These are phyloP conservation scores for Cyclostephanos invisitatus DNA, from an alignment of 108 stramenopile species.

Conservation along the genomic window DNA sequence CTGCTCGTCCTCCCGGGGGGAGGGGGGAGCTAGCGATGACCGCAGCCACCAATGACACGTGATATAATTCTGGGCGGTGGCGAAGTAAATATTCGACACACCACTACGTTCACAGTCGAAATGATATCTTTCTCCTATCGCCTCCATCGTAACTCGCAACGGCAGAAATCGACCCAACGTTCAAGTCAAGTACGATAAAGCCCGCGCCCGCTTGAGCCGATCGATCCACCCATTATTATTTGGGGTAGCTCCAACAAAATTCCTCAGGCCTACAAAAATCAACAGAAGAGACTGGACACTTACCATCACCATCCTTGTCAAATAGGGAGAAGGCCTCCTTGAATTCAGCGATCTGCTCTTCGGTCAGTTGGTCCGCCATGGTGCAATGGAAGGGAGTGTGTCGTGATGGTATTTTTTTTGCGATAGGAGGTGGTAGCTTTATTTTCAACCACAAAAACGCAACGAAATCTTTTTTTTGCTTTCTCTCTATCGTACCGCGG, in stretches of 20 bases:
- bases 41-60: neutral
- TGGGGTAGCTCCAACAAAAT: neutral
- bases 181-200: neutral
- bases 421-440: no score
- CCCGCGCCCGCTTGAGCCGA: neutral
- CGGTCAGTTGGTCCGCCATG: slow-evolving; percentile 97
- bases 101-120: neutral
- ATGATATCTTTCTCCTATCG: neutral
- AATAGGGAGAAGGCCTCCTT: slow-evolving; percentile 99
- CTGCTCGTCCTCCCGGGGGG: neutral
- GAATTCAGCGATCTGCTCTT: slow-evolving; percentile 99
- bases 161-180: neutral
- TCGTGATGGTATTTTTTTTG: neutral
- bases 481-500: no score
- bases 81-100: neutral
- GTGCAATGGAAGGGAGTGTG: slow-evolving; percentile 8
- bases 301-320: slow-evolving; percentile 99
- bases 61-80: neutral
- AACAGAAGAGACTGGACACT: slow-evolving; percentile 33
- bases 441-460: no score
- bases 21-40: no score
- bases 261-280: neutral
- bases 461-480: no score
- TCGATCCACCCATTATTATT: neutral
- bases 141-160: neutral